Percentiles rank a stretch among this genome's conserved stretches.
These are phyloP conservation scores for Colletotrichum sp. DNA, from an alignment of 2,329 filamentous ascomycete species.

Conservation along the genomic window DNA sequence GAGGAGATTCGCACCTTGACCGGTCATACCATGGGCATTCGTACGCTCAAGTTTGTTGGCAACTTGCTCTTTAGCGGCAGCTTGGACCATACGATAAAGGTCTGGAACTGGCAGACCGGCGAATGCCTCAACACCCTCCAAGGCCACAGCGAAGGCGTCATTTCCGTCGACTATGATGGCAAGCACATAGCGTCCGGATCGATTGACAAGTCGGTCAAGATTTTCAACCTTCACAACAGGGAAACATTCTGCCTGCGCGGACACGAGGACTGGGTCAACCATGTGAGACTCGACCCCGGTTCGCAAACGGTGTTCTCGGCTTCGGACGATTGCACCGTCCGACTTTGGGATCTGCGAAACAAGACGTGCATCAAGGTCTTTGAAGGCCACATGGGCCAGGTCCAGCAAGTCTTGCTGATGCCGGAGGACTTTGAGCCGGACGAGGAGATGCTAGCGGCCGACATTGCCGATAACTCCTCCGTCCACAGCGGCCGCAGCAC, in stretches of 20 bases:
- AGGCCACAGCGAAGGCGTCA: slow-evolving; percentile 81
- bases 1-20: slow-evolving; percentile 83
- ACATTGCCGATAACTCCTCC: slow-evolving; percentile 60
- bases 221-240: slow-evolving; percentile 90
- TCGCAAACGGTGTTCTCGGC: slow-evolving; percentile 91
- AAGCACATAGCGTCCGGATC: slow-evolving; percentile 88
- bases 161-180: slow-evolving; percentile 86
- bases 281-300: slow-evolving; percentile 82
- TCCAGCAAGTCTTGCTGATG: slow-evolving; percentile 87
- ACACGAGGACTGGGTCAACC: slow-evolving; percentile 95
- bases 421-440: slow-evolving; percentile 91
- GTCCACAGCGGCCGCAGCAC: slow-evolving; percentile 52
- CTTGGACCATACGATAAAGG: slow-evolving; percentile 83
- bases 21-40: slow-evolving; percentile 83
- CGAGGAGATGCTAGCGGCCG: slow-evolving; percentile 57
- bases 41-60: slow-evolving; percentile 92
- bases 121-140: slow-evolving; percentile 82
- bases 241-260: slow-evolving; percentile 81
- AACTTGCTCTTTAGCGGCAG: slow-evolving; percentile 89
- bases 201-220: slow-evolving; percentile 86
- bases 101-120: slow-evolving; percentile 97
- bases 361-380: slow-evolving; percentile 76
- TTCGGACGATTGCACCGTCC: slow-evolving; percentile 90
- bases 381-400: slow-evolving; percentile 90
- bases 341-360: slow-evolving; percentile 91